phyloP scores from a whole-genome alignment of 1,284 basidiomycete genomes.

The Irpex rosettiformis region DNA sequence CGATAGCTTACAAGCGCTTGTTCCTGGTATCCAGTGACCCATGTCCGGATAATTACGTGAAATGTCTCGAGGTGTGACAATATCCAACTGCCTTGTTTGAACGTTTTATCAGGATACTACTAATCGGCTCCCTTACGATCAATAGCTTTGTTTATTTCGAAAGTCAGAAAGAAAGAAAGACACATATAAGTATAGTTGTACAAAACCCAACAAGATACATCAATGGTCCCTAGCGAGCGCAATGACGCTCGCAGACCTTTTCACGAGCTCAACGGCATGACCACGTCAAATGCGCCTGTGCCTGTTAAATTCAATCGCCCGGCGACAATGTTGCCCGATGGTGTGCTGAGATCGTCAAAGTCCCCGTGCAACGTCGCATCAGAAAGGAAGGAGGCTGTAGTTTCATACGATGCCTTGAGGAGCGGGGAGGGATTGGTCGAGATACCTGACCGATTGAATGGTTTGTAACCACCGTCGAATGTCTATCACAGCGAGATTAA shows the following conservation, averaged over 20 bases:
- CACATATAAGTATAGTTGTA: background rate
- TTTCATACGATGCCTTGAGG: constrained; percentile 97
- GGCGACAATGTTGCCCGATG: constrained; percentile 89
- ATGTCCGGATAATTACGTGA: background rate
- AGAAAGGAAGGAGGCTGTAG: constrained; percentile 92
- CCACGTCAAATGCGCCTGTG: constrained; percentile 86
- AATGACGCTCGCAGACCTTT: background rate
- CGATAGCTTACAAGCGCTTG: background rate
- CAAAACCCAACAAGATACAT: background rate
- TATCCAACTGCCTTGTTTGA: background rate
- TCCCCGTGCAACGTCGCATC: constrained; percentile 95
- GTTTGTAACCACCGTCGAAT: constrained; percentile 95
- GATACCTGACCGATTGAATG: constrained; percentile 96
- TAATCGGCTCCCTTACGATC: background rate
- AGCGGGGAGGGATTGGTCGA: constrained; percentile 89
- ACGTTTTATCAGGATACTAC: background rate
- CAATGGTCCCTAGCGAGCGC: background rate
- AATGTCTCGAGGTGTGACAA: background rate
- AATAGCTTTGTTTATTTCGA: background rate
- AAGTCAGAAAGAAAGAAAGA: background rate
- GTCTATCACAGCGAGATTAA: constrained; percentile 53
- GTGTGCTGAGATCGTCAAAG: constrained; percentile 87
- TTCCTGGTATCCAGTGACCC: background rate
- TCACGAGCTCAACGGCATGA: constrained; percentile 43
- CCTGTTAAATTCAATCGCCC: constrained; percentile 82